Base-by-base conservation (phyloP, 192 early-diverging fungal genomes). In the Coemansia sp. region DNA sequence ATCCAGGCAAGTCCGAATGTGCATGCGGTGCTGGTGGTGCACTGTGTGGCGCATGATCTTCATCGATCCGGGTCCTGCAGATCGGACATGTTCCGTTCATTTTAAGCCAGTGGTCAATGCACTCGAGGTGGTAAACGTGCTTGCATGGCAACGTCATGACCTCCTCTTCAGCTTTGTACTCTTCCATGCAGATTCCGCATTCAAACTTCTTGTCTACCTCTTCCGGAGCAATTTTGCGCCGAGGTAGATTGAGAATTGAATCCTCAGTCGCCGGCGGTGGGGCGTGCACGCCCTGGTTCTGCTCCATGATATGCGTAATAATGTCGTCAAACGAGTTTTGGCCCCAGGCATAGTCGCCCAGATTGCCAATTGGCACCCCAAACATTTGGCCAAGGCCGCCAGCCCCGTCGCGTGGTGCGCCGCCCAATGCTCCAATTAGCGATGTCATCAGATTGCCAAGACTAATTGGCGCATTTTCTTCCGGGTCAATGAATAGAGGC, bases 11-110 rank as follows among this genome's bases (percentile, higher is more conserved):
- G 0, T 74, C 72, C 2, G 78, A 71, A 44, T 81, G 78, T 4
- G 64, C 50, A 7, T 25, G 62, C n/a, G 69, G 69, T 10, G 37
- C 37, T 7, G 54, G 15, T n/a, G 46, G 57, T 19, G 36, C 56
- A 6, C 59, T 31, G 15, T 46, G 40, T 2, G 19, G 36, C 11
- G 40, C 26, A 10, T 57, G 57, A 23, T 53, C 62, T 11, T 28
- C 48, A 1, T 76, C 82, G 46, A 87, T 72, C 5, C 72, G 59
- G 25, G 83, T 75, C 52, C 87, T 72, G 61, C 94, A 96, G 22
- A 94, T 91, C 20, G 94, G 94, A 75, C 94, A 96, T 8, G 94
- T 93, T 5, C 93, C 95, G 62, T 96, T 97, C 56, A 96, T 83
- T 65, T 90, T 91, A 47, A 98, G 82, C 96, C 96, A 98, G 37